Base-by-base conservation (phyloP, 208 protist species). In the Crithidia bombi region DNA sequence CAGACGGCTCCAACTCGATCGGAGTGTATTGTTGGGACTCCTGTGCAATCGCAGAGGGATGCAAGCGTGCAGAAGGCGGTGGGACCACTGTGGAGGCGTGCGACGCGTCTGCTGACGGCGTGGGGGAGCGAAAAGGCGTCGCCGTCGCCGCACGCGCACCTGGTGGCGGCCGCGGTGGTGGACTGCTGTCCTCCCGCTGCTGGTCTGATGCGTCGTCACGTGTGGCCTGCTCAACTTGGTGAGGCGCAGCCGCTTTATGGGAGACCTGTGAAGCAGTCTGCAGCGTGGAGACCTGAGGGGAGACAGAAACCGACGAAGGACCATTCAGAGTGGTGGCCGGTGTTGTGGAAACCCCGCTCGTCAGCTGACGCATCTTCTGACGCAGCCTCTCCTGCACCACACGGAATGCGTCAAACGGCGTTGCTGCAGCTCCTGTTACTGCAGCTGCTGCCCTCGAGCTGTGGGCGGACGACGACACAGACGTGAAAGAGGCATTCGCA, bases 371-470 rank as follows among this genome's bases (percentile, higher is more conserved):
- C 63, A 93, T 73, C 57, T 93, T 93, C 32, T 85, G 64, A 1
- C 80, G 79, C 52, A 90, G 44, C 10, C 83, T 79, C 36, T 77
- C 69, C 59, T 90, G 84, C 23, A 93, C 72, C 0, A 69, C 82
- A 21, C 77, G 63, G 36, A 89, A 85, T 0, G 83, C 79, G 58
- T 92, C 87, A 70, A 92, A 89, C 1, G 50, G 50, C 7, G 30
- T n/a, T n/a, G n/a, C n/a, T n/a, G n/a, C n/a, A n/a, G n/a, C n/a
- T n/a, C n/a, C n/a, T n/a, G n/a, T n/a, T n/a, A n/a, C 21, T 19
- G 55, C 63, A 5, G 58, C 38, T 32, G 43, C 26, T n/a, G 23
- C 3, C 23, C 44, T 21, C 2, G 61, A 5, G 46, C 47, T 56
- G 61, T 15, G 44, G 0, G 35, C 35, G 14, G 33, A 46, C 10